Evolutionary conservation across 2,329 filamentous ascomycete genomes (phyloP), one percentile per base, ranked within the genome.

Genomic region (Nemania sp.): DNA sequence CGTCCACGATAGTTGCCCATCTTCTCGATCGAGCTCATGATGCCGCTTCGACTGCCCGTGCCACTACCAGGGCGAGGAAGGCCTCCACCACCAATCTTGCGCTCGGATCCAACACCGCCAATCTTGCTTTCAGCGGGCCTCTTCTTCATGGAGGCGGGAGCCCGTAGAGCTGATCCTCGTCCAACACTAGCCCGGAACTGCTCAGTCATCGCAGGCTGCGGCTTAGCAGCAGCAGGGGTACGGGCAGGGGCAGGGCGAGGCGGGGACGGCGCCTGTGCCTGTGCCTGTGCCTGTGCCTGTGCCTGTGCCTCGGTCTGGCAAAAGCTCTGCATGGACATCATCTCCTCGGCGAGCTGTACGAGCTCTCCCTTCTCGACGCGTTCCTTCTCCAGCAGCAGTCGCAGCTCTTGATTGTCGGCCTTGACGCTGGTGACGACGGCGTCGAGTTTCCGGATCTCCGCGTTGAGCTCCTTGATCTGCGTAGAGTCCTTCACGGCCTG

Each of bases 11-110:
- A 77, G 63, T 79, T 86, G 8, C 90, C 90, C 91, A 95, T 95
- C 73, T 86, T 84, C 77, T 95, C 90, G 69, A 95, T 94, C 15
- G 88, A 91, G 64, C 81, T 88, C 86, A 95, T 86, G 66, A 94
- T 88, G 52, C 88, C 85, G 66, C 87, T 90, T 64, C 89, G 72
- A 59, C 70, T 66, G 7, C 74, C 73, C 56, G 74, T 61, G 30
- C 75, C 76, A 59, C 76, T 79, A 56, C 77, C 77, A 12, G 80
- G 80, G 56, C 80, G 72, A 33, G 79, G 75, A 48, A 81, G 64
- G 7, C 75, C n/a, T n/a, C n/a, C 77, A 33, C 73, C 68, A 34
- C 59, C 71, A 43, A 75, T 77, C 69, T 73, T 76, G 39, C 78
- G 68, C 61, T 79, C 77, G 53, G 78, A 75, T 24, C 70, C 66